Evolutionary conservation across 768 basidiomycete genomes (phyloP).

Genomic region (Hygrocybe punicea): DNA sequence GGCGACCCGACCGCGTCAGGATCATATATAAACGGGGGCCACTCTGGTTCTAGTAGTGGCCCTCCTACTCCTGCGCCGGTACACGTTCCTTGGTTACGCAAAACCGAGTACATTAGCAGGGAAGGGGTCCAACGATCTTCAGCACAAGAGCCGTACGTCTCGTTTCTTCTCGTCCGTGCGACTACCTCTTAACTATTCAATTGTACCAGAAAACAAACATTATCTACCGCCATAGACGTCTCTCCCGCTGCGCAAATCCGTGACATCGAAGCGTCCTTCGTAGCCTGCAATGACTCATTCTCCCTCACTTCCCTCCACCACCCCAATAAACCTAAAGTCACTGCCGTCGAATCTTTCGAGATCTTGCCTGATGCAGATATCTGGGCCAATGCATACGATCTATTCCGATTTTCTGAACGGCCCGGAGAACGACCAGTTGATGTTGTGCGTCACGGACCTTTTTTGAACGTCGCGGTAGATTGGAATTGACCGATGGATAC

Average conservation of each 20-base stretch:
- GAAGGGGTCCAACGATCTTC: conserved; percentile 44
- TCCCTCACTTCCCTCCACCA: conserved; percentile 61
- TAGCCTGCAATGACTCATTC: conserved; percentile 56
- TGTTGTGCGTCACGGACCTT: conserved; percentile 48
- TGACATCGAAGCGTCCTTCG: conserved; percentile 77
- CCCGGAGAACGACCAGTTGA: conserved; percentile 76
- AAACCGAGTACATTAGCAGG: conserved; percentile 84
- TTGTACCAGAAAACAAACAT: conserved; percentile 45
- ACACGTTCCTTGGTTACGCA: conserved; percentile 87
- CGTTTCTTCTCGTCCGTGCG: not conserved
- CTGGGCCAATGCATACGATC: conserved; percentile 86
- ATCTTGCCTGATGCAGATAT: conserved; percentile 80
- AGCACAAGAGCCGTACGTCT: conserved; percentile 55
- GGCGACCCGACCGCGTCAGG: conserved; percentile 56
- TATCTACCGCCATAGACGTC: conserved; percentile 57
- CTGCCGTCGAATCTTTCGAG: conserved; percentile 77
- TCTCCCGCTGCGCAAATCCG: conserved; percentile 71
- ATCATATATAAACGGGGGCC: conserved; percentile 42
- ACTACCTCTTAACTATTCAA: conserved; percentile 1
- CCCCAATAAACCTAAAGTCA: conserved; percentile 73
- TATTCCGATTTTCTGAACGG: conserved; percentile 81
- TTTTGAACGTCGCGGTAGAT: not conserved
- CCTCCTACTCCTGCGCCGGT: conserved; percentile 46
- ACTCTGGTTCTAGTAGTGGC: conserved; percentile 35
- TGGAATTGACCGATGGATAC: not conserved